These are phyloP conservation scores for Populus davidiana DNA, from an alignment of 345 rosid genomes.

Conservation along the genomic window DNA sequence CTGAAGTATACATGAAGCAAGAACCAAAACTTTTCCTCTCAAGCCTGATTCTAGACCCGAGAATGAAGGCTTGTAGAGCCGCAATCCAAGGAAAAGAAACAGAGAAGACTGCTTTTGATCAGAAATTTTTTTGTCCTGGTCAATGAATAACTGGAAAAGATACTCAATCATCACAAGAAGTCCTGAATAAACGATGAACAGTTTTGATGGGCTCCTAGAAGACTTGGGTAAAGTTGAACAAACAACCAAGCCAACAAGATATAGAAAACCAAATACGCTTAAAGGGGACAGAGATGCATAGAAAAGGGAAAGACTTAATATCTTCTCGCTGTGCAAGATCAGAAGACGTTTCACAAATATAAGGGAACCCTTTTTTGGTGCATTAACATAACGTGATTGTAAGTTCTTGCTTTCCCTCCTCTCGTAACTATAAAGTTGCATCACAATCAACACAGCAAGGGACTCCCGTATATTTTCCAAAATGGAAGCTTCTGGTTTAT, in stretches of 20 bases:
- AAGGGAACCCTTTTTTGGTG: conserved; percentile 4
- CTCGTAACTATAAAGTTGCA: conserved; percentile 47
- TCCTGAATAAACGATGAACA: conserved; percentile 41
- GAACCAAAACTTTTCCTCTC: conserved; percentile 42
- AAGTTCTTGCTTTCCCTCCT: conserved; percentile 30
- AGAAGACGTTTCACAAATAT: conserved; percentile 33
- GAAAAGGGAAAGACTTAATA: conserved; percentile 31
- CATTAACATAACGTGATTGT: neutral
- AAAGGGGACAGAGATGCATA: conserved; percentile 43
- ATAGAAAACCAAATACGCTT: conserved; percentile 38
- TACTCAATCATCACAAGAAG: conserved; percentile 34
- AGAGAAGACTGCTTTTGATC: conserved; percentile 30
- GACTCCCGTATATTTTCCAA: conserved; percentile 37
- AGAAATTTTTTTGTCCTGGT: conserved; percentile 33
- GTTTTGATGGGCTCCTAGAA: conserved; percentile 36
- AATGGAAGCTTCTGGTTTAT: conserved; percentile 32
- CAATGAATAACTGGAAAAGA: conserved; percentile 43
- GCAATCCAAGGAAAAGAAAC: conserved; percentile 35
- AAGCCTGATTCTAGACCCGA: conserved; percentile 40
- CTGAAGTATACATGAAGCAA: conserved; percentile 37
- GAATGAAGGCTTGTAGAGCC: conserved; percentile 30
- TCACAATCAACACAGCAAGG: conserved; percentile 37
- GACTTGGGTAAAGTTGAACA: conserved; percentile 42
- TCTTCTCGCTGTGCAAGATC: conserved; percentile 45
- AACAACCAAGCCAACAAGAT: conserved; percentile 35